Conservation (phyloP, 2,329 filamentous ascomycete species). For the Emergomyces orientalis region DNA sequence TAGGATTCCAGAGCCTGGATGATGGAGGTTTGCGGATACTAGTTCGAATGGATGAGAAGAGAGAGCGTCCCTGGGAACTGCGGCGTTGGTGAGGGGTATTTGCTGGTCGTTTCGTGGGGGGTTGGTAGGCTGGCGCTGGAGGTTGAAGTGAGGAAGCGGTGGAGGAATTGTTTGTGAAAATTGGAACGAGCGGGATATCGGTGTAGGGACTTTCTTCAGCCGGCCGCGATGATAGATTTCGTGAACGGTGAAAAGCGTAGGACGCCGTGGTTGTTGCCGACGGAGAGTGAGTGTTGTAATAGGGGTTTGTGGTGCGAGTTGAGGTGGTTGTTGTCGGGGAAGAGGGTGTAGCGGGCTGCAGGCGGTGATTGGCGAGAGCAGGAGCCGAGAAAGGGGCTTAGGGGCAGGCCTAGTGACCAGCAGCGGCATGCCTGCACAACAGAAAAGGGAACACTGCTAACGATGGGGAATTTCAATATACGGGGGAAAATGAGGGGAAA, state of each 20-base stretch:
- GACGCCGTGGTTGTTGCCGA: slow-evolving; percentile 23
- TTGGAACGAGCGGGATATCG: slow-evolving; percentile 17
- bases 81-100: slow-evolving; percentile 10
- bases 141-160: slow-evolving; percentile 11
- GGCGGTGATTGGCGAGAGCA: slow-evolving; percentile 20
- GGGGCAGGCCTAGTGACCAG: slow-evolving; percentile 12
- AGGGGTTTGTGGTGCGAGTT: slow-evolving; percentile 1
- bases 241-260: slow-evolving; percentile 17
- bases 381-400: slow-evolving; percentile 19
- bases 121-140: slow-evolving; percentile 16
- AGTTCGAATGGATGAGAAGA: slow-evolving; percentile 15
- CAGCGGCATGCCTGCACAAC: slow-evolving; percentile 5
- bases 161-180: slow-evolving; percentile 14
- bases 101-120: slow-evolving; percentile 12
- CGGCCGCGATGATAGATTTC: slow-evolving; percentile 31
- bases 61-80: slow-evolving; percentile 11
- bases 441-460: slow-evolving; percentile 1
- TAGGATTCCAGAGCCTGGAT: slow-evolving; percentile 51
- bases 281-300: not conserved
- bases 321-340: slow-evolving; percentile 7
- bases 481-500: not conserved
- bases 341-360: not conserved
- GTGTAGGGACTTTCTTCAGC: slow-evolving; percentile 26
- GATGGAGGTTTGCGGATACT: slow-evolving; percentile 32
- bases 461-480: not conserved